A percentile compares a stretch with the other conserved stretches of the same genome.
These are phyloP conservation scores for Colletotrichum abscissum DNA, from an alignment of 2,329 filamentous ascomycete species.

Conservation along the genomic window DNA sequence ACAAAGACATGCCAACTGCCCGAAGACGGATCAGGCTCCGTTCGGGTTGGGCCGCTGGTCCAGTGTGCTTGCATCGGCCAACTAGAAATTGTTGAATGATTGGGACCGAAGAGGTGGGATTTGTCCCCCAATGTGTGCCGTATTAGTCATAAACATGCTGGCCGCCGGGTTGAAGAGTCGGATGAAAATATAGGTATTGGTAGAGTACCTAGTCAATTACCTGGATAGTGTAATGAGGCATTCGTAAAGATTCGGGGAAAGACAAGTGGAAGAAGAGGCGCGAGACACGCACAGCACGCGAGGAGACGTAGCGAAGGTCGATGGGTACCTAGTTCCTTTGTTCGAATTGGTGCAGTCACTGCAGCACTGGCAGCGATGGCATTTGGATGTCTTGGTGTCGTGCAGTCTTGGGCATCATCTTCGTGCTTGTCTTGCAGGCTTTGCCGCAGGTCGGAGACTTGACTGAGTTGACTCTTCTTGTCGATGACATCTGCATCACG, in stretches of 20 bases:
- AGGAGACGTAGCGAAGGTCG: not conserved
- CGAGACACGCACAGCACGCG: slow-evolving; percentile 7
- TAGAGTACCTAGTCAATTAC: too few species aligned
- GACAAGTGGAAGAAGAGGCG: not conserved
- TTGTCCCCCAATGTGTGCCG: not conserved
- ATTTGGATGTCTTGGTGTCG: slow-evolving; percentile 2
- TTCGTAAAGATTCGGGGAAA: not conserved
- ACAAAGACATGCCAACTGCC: not conserved
- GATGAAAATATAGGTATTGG: not conserved
- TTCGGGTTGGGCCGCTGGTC: slow-evolving; percentile 14
- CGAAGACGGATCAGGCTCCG: not conserved
- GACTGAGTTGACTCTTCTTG: not conserved
- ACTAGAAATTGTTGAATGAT: slow-evolving; percentile 21
- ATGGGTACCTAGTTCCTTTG: slow-evolving; percentile 13
- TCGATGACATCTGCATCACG: not conserved
- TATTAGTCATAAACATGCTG: not conserved
- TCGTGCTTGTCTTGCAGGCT: not conserved
- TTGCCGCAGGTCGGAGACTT: not conserved
- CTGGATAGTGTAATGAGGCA: too few species aligned
- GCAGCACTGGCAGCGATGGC: not conserved
- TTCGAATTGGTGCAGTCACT: slow-evolving; percentile 5
- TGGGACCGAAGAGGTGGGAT: not conserved
- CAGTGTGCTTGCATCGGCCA: slow-evolving; percentile 1
- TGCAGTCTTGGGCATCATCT: not conserved
- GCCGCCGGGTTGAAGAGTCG: not conserved